Percentiles rank a stretch among this genome's conserved stretches.
phyloP scores from a whole-genome alignment of 306 rosid species.

The Prunus mume region DNA sequence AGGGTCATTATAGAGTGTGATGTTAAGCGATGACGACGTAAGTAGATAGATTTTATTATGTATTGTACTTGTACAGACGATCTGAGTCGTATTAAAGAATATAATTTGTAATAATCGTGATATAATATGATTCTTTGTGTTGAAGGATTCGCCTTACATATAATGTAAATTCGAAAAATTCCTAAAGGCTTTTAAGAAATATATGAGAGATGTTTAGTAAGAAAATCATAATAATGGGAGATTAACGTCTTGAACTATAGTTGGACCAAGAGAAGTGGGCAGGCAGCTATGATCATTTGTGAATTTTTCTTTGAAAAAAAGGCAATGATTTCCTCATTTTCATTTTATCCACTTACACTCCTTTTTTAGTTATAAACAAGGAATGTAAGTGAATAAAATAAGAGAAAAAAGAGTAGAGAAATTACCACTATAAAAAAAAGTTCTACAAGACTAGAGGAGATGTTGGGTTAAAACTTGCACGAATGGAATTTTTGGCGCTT shows the following conservation, averaged over 20 bases:
- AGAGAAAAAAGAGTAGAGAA: too few species aligned
- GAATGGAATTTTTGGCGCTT: slow-evolving; percentile 6
- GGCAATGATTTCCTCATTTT: too few species aligned
- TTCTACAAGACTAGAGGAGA: neutral
- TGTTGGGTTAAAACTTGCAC: slow-evolving; percentile 1
- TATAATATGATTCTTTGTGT: neutral
- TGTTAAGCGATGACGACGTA: too few species aligned
- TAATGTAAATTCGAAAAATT: neutral
- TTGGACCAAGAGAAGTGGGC: neutral
- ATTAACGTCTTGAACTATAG: neutral
- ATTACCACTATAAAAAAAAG: too few species aligned
- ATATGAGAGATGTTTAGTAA: neutral
- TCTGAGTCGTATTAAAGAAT: too few species aligned
- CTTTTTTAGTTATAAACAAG: too few species aligned
- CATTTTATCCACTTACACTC: too few species aligned
- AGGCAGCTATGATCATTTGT: neutral
- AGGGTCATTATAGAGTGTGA: too few species aligned
- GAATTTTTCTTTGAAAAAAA: neutral
- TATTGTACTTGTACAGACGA: too few species aligned
- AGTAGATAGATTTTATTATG: too few species aligned
- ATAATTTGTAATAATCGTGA: too few species aligned
- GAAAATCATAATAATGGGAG: neutral
- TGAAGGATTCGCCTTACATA: neutral
- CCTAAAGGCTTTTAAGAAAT: neutral
- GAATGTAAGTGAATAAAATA: too few species aligned